Evolutionary conservation across 2,329 filamentous ascomycete genomes (phyloP).

Genomic region (Coniella lustricola): DNA sequence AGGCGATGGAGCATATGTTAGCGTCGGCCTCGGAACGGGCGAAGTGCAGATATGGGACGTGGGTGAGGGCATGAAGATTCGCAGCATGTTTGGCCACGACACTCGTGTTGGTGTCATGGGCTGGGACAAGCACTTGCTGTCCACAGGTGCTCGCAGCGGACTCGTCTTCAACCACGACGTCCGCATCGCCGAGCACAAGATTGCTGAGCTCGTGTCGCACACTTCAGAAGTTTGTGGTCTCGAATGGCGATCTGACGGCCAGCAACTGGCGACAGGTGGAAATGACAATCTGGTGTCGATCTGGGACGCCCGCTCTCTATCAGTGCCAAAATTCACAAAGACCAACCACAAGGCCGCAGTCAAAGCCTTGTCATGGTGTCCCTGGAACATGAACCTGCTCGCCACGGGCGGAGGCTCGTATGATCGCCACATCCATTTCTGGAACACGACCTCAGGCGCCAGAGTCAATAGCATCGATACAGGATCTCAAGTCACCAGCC

Average conservation of each 20-base stretch:
- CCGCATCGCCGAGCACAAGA: constrained; percentile 94
- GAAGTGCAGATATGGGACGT: constrained; percentile 99
- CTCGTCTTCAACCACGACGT: constrained; percentile 99
- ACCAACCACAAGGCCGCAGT: constrained; percentile 98
- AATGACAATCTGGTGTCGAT: constrained; percentile 99
- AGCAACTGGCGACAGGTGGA: constrained; percentile 92
- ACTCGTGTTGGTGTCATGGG: constrained; percentile 96
- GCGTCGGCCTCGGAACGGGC: constrained; percentile 87
- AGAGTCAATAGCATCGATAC: constrained; percentile 99
- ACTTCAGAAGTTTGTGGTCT: constrained; percentile 97
- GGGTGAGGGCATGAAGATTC: constrained; percentile 87
- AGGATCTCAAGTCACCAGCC: constrained; percentile 90
- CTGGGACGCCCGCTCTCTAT: constrained; percentile 92
- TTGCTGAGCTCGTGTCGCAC: constrained; percentile 93
- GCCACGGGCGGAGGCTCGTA: constrained; percentile 94
- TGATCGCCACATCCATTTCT: constrained; percentile 98
- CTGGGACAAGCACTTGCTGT: constrained; percentile 97
- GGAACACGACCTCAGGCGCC: constrained; percentile 97
- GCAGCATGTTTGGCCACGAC: constrained; percentile 97
- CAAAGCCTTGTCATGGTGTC: constrained; percentile 98
- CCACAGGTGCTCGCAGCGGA: constrained; percentile 87
- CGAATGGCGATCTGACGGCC: constrained; percentile 94
- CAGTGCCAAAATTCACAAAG: constrained; percentile 97
- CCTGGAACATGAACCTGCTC: constrained; percentile 95
- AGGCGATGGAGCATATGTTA: constrained; percentile 90